Conservation (phyloP, 2,329 filamentous ascomycete genomes). For the Xylaria sp. region DNA sequence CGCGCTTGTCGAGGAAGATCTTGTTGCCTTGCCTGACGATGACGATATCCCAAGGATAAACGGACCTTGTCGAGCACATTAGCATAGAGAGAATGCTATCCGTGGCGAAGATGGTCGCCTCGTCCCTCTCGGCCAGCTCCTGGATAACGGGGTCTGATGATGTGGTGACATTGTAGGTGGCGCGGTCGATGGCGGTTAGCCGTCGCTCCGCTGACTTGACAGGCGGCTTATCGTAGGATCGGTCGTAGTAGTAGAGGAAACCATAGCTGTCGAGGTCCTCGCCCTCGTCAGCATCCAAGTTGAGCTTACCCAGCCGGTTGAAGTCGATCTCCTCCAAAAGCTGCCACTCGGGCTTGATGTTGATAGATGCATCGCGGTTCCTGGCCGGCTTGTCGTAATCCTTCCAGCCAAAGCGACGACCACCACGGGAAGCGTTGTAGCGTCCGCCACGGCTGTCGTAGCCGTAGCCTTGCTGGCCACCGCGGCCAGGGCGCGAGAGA, state of each 20-base stretch:
- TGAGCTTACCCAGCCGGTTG: constrained; percentile 92
- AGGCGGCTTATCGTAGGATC: constrained; percentile 90
- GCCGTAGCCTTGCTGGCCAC: constrained; percentile 72
- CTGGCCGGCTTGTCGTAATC: constrained; percentile 98
- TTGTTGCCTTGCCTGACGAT: constrained; percentile 94
- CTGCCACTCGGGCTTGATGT: constrained; percentile 95
- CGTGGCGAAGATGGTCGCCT: constrained; percentile 96
- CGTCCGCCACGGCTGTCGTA: constrained; percentile 80
- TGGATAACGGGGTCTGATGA: constrained; percentile 96
- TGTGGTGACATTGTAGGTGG: constrained; percentile 97
- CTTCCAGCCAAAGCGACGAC: constrained; percentile 96
- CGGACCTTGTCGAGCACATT: constrained; percentile 96
- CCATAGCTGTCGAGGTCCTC: constrained; percentile 96
- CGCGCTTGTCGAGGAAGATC: constrained; percentile 98
- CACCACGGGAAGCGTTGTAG: constrained; percentile 75
- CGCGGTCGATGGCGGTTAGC: constrained; percentile 88
- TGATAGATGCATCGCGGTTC: constrained; percentile 94
- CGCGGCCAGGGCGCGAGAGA: constrained; percentile 76
- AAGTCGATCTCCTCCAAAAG: constrained; percentile 99
- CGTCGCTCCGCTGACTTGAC: constrained; percentile 90
- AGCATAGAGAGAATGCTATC: constrained; percentile 98
- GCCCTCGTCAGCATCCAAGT: constrained; percentile 92
- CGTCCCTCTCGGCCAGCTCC: constrained; percentile 93
- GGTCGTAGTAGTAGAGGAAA: constrained; percentile 99
- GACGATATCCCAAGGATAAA: constrained; percentile 98